These are phyloP conservation scores for Ustanciosporium gigantosporum DNA, from an alignment of 1,284 basidiomycete species.

Conservation along the genomic window DNA sequence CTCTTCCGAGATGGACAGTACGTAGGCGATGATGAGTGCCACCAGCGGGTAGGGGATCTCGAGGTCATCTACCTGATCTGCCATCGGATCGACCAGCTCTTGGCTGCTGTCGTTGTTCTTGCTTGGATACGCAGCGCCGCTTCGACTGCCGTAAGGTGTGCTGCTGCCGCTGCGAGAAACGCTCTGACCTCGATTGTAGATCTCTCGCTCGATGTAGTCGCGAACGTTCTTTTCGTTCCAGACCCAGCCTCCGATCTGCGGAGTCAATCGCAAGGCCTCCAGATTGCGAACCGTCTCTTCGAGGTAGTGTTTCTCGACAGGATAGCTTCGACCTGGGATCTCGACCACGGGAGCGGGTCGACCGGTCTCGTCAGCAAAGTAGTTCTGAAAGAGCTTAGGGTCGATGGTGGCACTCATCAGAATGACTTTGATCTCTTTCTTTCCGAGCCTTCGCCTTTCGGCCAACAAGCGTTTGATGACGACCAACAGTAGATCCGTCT, in stretches of 20 bases:
- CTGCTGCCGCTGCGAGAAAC: conserved; percentile 9
- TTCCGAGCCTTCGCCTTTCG: conserved; percentile 72
- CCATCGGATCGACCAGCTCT: conserved; percentile 45
- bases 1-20: conserved; percentile 74
- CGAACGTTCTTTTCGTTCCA: conserved; percentile 75
- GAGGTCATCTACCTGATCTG: conserved; percentile 69
- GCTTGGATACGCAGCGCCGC: conserved; percentile 11
- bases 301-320: conserved; percentile 79
- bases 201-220: conserved; percentile 76
- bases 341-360: conserved; percentile 76
- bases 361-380: conserved; percentile 70
- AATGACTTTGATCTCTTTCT: conserved; percentile 80
- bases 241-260: conserved; percentile 69
- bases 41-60: conserved; percentile 83
- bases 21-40: conserved; percentile 79
- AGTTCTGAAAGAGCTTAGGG: conserved; percentile 81
- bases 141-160: conserved; percentile 1
- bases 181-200: conserved; percentile 34
- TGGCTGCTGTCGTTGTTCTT: conserved; percentile 33
- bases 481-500: conserved; percentile 88
- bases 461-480: conserved; percentile 83
- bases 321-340: conserved; percentile 89
- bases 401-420: conserved; percentile 97
- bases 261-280: conserved; percentile 38
- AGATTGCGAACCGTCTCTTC: conserved; percentile 71